Conservation (phyloP, 1,139 yeast species). For the Pichia sp. region DNA sequence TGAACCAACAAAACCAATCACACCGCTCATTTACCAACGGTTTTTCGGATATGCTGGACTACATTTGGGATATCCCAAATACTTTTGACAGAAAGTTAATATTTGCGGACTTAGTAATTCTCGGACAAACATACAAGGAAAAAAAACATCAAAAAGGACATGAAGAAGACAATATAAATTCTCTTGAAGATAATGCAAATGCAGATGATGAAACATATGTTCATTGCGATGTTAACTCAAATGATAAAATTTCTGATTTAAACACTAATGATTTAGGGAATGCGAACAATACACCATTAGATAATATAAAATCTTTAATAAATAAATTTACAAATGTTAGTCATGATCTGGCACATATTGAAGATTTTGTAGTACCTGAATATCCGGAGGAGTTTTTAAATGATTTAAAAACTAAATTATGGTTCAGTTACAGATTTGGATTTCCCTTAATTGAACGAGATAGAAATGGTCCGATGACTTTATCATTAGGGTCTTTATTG, state of each 20-base stretch:
- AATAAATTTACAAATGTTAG: slow-evolving; percentile 3
- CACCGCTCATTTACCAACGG: too few relatives aligned
- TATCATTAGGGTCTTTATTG: slow-evolving; percentile 51
- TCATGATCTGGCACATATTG: not conserved
- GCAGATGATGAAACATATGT: not conserved
- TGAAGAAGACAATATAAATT: not conserved
- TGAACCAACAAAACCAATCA: too few relatives aligned
- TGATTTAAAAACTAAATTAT: slow-evolving; percentile 53
- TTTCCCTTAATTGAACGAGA: slow-evolving; percentile 64
- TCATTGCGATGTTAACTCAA: not conserved
- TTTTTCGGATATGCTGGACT: slow-evolving; percentile 35
- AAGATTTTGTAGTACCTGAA: not conserved
- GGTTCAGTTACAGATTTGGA: slow-evolving; percentile 80
- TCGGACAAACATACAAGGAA: slow-evolving; percentile 5
- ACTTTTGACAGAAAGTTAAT: not conserved
- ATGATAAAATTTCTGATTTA: too few relatives aligned
- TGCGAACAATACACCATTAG: too few relatives aligned
- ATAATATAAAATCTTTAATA: slow-evolving; percentile 7
- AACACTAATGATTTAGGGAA: too few relatives aligned
- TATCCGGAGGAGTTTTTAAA: slow-evolving; percentile 40
- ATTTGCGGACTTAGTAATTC: slow-evolving; percentile 8
- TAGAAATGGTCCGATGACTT: slow-evolving; percentile 70
- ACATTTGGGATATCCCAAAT: slow-evolving; percentile 33
- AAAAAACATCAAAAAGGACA: not conserved
- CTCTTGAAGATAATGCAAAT: not conserved